Conservation (phyloP, 805 yeast species). For the Candida nonsorbophila region DNA sequence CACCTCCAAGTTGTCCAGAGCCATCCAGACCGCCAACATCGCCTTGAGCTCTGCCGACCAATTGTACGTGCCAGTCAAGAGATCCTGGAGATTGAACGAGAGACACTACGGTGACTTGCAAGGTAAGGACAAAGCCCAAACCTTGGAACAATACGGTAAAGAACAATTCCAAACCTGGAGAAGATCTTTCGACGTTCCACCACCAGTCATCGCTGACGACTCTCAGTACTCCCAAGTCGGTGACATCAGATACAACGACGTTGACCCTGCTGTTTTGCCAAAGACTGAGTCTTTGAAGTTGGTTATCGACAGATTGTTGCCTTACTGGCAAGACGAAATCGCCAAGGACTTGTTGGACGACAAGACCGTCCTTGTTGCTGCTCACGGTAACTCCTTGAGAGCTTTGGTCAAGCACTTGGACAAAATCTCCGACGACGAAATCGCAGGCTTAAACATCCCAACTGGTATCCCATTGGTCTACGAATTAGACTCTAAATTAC, state of each 20-base stretch:
- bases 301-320: slow-evolving; percentile 93
- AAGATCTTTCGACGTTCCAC: slow-evolving; percentile 95
- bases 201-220: slow-evolving; percentile 77
- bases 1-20: slow-evolving; percentile 90
- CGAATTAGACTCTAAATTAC: slow-evolving; percentile 82
- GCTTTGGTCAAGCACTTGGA: slow-evolving; percentile 95
- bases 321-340: slow-evolving; percentile 94
- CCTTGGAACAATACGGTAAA: slow-evolving; percentile 80
- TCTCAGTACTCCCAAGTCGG: slow-evolving; percentile 80
- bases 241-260: slow-evolving; percentile 78
- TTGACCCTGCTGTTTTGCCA: slow-evolving; percentile 86
- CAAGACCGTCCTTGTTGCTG: slow-evolving; percentile 89
- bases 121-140: slow-evolving; percentile 96
- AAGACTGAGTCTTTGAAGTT: slow-evolving; percentile 90
- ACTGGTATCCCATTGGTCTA: slow-evolving; percentile 98
- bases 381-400: slow-evolving; percentile 98
- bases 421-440: slow-evolving; percentile 84
- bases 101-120: slow-evolving; percentile 99
- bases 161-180: slow-evolving; percentile 96
- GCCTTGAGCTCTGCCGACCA: slow-evolving; percentile 87
- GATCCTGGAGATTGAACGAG: slow-evolving; percentile 98
- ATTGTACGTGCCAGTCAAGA: slow-evolving; percentile 83
- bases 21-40: slow-evolving; percentile 95
- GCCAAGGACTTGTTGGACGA: slow-evolving; percentile 78
- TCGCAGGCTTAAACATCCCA: slow-evolving; percentile 94